Base-by-base conservation (phyloP, 75 land plant genomes). In the Cryptomeria japonica region DNA sequence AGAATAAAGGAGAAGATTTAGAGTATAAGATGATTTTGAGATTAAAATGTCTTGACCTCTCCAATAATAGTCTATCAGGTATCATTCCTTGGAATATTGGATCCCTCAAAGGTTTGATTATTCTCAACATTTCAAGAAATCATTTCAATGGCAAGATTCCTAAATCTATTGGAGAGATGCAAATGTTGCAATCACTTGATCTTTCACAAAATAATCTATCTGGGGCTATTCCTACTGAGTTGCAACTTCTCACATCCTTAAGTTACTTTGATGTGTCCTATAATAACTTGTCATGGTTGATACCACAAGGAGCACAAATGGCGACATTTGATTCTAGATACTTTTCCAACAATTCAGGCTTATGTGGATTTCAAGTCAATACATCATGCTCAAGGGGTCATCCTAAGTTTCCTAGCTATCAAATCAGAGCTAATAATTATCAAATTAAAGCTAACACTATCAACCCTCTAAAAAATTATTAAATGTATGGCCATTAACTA, bases 121-220 rank as follows among this genome's bases (percentile, higher is more conserved):
- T 46, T 7, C 8, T 46, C 8, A 46, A 46, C 47, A 46, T 46
- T 7, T 46, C 47, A 46, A 46, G 47, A 46, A 46, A 46, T 46
- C 8, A 87, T 46, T 34, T 89, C 32, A 82, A 25, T 32, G 90
- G 90, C 18, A 56, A 36, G 84, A 89, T 89, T 38, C 90, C 90
- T 18, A 34, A n/a, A 7, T 42, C 49, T 22, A 42, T 89, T 56
- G 56, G 87, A 64, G 80, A 47, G 47, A 61, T 78, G n/a, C 32
- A 22, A 49, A 51, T 78, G 28, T 1, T 89, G 82, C 38, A 36
- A 16, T 80, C 44, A 28, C 56, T 89, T 32, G 85, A 89, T 83
- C 80, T 89, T 31, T 89, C 90, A 12, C 49, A 68, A 15, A 89
- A 89, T 61, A 42, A 47, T 14, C 85, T 89, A 76, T 51, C 58